Conservation (phyloP, 2,329 filamentous ascomycete genomes). For the Colletotrichum sp. region DNA sequence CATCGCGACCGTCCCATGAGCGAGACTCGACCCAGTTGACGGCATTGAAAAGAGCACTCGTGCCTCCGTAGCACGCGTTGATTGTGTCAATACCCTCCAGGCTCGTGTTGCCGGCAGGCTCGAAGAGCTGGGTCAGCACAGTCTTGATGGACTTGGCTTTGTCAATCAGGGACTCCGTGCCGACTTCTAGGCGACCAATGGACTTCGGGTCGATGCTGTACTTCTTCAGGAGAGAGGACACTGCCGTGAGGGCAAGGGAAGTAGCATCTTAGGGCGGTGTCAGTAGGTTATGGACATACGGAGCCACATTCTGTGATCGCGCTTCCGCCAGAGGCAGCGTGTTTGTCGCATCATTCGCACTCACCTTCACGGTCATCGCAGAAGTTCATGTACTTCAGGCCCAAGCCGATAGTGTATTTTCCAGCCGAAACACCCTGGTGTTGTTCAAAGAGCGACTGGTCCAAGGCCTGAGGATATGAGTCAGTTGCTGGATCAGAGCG, state of each 20-base stretch:
- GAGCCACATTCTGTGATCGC: constrained; percentile 16
- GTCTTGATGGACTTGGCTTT: constrained; percentile 93
- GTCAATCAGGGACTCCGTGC: constrained; percentile 84
- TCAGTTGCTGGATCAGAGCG: not conserved
- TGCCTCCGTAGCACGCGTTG: constrained; percentile 88
- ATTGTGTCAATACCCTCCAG: constrained; percentile 83
- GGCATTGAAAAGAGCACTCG: constrained; percentile 82
- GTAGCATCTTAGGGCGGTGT: constrained; percentile 64
- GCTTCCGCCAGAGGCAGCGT: constrained; percentile 10
- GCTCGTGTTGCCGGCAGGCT: constrained; percentile 75
- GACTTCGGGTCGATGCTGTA: constrained; percentile 81
- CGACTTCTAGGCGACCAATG: constrained; percentile 82
- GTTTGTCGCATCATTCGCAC: constrained; percentile 26
- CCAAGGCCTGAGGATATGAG: constrained; percentile 68
- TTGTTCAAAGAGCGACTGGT: constrained; percentile 82
- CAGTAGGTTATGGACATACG: constrained; percentile 51
- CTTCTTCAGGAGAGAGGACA: constrained; percentile 79
- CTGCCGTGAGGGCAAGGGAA: constrained; percentile 80
- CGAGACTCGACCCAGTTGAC: constrained; percentile 89
- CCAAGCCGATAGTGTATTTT: constrained; percentile 90
- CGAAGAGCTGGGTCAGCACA: constrained; percentile 85
- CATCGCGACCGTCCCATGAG: constrained; percentile 83
- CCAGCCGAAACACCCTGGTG: constrained; percentile 82
- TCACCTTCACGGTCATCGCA: constrained; percentile 87
- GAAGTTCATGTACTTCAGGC: constrained; percentile 91